Conservation (phyloP, 352 stramenopile species). For the Pythium dissotocum region DNA sequence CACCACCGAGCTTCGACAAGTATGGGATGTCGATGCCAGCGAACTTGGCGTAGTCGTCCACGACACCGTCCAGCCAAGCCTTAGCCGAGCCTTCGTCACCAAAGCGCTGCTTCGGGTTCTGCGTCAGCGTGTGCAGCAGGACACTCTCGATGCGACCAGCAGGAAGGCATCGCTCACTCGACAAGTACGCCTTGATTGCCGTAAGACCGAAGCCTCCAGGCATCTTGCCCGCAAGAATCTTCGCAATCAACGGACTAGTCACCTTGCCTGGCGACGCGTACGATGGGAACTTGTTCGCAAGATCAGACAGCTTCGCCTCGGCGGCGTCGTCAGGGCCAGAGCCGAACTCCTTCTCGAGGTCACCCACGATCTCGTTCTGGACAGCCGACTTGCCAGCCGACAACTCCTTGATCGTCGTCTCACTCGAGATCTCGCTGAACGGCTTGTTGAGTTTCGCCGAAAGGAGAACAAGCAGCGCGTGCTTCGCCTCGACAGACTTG, state of each 20-base stretch:
- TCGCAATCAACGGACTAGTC: conserved; percentile 70
- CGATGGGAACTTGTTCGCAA: conserved; percentile 64
- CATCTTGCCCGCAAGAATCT: conserved; percentile 81
- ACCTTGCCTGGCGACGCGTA: conserved; percentile 81
- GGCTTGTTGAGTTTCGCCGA: conserved; percentile 75
- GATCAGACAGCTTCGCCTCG: conserved; percentile 72
- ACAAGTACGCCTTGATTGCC: conserved; percentile 73
- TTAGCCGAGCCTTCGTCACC: conserved; percentile 63
- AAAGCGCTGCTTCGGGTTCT: conserved; percentile 74
- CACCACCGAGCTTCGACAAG: conserved; percentile 32
- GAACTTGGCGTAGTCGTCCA: conserved; percentile 71
- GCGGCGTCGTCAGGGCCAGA: conserved; percentile 70
- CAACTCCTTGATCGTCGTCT: conserved; percentile 76
- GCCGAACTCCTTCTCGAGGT: conserved; percentile 87
- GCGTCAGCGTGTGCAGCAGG: conserved; percentile 67
- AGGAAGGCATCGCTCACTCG: conserved; percentile 70
- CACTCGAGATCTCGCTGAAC: conserved; percentile 63
- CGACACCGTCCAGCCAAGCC: conserved; percentile 75
- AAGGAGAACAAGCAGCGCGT: conserved; percentile 78
- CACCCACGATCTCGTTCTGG: conserved; percentile 89
- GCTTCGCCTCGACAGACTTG: conserved; percentile 64
- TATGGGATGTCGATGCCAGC: conserved; percentile 46
- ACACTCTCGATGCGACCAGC: conserved; percentile 76
- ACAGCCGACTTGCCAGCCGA: conserved; percentile 80
- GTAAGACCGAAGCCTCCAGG: conserved; percentile 80